Conservation (phyloP, 2,329 filamentous ascomycete genomes). For the Clonostachys solani region DNA sequence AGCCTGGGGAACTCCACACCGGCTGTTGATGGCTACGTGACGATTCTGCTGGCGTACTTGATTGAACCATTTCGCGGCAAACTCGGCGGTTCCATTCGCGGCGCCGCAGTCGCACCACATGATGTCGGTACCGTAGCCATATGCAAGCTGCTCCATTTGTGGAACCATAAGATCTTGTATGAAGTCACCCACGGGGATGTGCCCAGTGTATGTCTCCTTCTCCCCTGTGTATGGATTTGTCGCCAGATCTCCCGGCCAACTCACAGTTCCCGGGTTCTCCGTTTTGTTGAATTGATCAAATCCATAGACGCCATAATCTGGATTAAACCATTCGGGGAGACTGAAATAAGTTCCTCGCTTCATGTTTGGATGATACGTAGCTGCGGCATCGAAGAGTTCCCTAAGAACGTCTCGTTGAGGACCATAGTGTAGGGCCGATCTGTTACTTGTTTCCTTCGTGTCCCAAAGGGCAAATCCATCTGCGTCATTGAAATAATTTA, state of each 20-base stretch:
- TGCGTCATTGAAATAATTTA: too few species aligned
- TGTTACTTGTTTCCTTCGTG: slow-evolving; percentile 24
- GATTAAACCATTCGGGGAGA: slow-evolving; percentile 45
- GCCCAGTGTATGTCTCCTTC: slow-evolving; percentile 35
- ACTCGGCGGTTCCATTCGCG: slow-evolving; percentile 32
- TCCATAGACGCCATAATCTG: slow-evolving; percentile 35
- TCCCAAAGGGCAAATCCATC: slow-evolving; percentile 9
- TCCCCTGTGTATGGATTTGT: slow-evolving; percentile 36
- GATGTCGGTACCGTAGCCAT: slow-evolving; percentile 36
- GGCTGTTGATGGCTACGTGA: slow-evolving; percentile 50
- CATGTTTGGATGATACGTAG: slow-evolving; percentile 30
- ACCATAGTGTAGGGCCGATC: slow-evolving; percentile 32
- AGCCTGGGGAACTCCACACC: slow-evolving; percentile 46
- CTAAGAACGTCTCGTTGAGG: slow-evolving; percentile 32
- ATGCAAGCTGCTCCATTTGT: slow-evolving; percentile 39
- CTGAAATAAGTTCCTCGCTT: slow-evolving; percentile 41
- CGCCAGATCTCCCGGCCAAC: slow-evolving; percentile 29
- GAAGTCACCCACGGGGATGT: slow-evolving; percentile 31
- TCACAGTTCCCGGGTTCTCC: slow-evolving; percentile 15
- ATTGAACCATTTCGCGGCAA: slow-evolving; percentile 37
- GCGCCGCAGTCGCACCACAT: slow-evolving; percentile 46
- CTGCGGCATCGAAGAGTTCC: slow-evolving; percentile 37
- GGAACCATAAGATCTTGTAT: slow-evolving; percentile 36
- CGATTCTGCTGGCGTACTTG: slow-evolving; percentile 26
- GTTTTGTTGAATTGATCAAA: slow-evolving; percentile 22